phyloP scores from a whole-genome alignment of 1,284 basidiomycete genomes.

The Stereum hirsutum region DNA sequence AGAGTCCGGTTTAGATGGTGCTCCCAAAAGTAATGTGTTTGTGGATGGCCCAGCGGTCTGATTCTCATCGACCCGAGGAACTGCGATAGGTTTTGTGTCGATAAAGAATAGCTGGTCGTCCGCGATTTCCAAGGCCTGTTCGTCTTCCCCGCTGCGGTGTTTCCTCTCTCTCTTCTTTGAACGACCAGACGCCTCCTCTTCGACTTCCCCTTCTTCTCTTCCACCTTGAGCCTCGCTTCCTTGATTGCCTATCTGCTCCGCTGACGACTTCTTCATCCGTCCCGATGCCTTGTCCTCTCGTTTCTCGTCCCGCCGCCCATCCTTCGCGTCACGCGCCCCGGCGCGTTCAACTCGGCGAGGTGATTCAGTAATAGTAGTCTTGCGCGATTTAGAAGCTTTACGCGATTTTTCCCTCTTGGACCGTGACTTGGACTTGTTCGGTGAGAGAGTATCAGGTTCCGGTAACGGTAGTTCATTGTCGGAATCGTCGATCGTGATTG shows the following conservation, averaged over 20 bases:
- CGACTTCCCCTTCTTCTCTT: slow-evolving; percentile 8
- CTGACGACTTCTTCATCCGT: not conserved
- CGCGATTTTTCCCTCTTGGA: too few species aligned
- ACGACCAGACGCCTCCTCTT: not conserved
- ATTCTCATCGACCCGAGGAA: slow-evolving; percentile 13
- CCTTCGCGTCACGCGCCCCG: too few species aligned
- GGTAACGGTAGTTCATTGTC: too few species aligned
- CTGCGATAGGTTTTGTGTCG: slow-evolving; percentile 33
- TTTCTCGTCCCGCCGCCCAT: not conserved
- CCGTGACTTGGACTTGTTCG: too few species aligned
- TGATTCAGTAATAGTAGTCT: too few species aligned
- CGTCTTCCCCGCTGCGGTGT: too few species aligned
- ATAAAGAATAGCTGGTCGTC: slow-evolving; percentile 36
- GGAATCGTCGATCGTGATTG: slow-evolving; percentile 5
- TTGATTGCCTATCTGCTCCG: too few species aligned
- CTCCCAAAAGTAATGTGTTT: not conserved
- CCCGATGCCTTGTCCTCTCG: too few species aligned
- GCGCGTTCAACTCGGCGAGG: too few species aligned
- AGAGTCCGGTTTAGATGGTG: not conserved
- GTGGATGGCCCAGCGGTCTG: not conserved
- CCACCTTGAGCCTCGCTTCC: too few species aligned
- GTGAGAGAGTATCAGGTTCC: too few species aligned
- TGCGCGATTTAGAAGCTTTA: too few species aligned
- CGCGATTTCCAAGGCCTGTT: not conserved
- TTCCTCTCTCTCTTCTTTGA: slow-evolving; percentile 5